Evolutionary conservation across 73 alveolate species (phyloP).

Genomic region (Blepharisma japonicum): DNA sequence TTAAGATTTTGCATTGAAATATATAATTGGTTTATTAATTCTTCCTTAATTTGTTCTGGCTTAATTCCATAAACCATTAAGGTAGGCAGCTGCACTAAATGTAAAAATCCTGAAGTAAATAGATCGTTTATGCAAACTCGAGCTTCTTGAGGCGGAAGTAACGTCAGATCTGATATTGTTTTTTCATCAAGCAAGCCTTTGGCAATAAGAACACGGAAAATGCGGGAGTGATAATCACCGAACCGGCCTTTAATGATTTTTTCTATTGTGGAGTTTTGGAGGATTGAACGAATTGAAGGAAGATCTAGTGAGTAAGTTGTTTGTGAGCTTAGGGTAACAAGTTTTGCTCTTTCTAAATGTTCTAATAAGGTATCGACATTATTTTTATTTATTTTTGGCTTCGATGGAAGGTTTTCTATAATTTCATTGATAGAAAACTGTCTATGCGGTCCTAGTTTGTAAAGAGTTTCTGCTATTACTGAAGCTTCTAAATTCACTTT

Average conservation of each 20-base stretch:
- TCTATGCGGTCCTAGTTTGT: neutral
- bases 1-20: neutral
- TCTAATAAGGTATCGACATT: neutral
- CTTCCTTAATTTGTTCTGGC: neutral
- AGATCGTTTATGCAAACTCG: neutral
- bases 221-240: neutral
- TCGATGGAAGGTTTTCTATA: neutral
- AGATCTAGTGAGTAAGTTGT: neutral
- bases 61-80: neutral
- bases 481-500: neutral
- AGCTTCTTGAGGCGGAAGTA: neutral
- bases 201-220: neutral
- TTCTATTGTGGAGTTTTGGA: neutral
- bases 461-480: neutral
- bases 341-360: neutral
- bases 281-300: neutral
- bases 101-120: neutral
- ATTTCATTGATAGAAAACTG: neutral
- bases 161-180: neutral
- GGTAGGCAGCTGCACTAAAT: neutral
- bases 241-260: neutral
- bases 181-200: slow-evolving; percentile 9
- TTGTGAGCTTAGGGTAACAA: neutral
- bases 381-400: neutral
- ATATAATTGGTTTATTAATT: neutral